Base-by-base conservation (phyloP, 1,139 yeast species). In the Arxiozyma slooffiae region DNA sequence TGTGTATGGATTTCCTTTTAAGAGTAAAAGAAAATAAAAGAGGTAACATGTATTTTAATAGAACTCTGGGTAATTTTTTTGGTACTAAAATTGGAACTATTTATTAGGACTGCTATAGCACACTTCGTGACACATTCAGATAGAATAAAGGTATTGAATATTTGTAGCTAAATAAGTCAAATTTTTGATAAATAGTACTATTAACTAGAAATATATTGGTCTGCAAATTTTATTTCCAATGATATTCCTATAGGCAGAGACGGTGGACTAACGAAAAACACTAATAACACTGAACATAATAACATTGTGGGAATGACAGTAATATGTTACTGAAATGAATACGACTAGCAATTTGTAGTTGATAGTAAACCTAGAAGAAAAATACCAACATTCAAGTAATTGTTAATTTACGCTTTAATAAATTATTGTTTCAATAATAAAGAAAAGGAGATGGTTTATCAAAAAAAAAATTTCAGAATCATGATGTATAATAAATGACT, bases 311-410 rank as follows among this genome's bases (percentile, higher is more conserved):
- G 82, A 1, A 72, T 86, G 1, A 67, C 70, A 9, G 73, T 86
- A 4, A 71, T 76, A 26, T 87, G 96, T 62, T 78, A 70, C 59
- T 86, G 94, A 94, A 82, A 85, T 11, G 94, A 86, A 56, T 76
- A 78, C 60, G 81, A 77, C 42, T 70, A 71, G 4, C 70, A 69
- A 39, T 59, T 73, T 2, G 66, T 73, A 5, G 62, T 67, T 17
- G 73, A 66, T 48, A 74, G 71, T 1, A 60, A 55, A 18, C 53
- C 61, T 26, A 58, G 57, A 34, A 67, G 78, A 43, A 75, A 74
- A 52, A 68, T 86, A 3, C 90, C 94, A 0, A 89, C 92, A 1
- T 80, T 74, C 56, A 80, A 78, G 51, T 95, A 87, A 61, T 63
- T 85, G 43, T 60, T 82, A 47, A 76, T 78, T 55, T 87, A 78